These are phyloP conservation scores for Cylindrotheca closterium DNA, from an alignment of 108 stramenopile genomes.

Conservation along the genomic window DNA sequence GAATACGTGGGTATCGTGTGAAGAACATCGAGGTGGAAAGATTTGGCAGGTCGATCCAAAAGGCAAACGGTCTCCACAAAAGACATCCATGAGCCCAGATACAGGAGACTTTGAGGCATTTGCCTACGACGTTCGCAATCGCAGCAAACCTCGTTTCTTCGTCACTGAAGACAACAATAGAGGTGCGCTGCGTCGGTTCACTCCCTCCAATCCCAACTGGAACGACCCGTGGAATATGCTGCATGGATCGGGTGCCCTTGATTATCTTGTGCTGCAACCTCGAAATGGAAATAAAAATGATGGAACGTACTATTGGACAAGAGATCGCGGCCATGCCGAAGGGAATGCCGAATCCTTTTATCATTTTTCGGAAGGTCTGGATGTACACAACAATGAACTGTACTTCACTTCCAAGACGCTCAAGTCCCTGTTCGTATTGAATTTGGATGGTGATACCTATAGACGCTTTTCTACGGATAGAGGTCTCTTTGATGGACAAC, in stretches of 20 bases:
- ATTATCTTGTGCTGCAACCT: slow-evolving; percentile 36
- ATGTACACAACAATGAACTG: slow-evolving; percentile 23
- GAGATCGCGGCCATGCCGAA: slow-evolving; percentile 15
- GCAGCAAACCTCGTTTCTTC: slow-evolving; percentile 40
- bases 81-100: slow-evolving; percentile 42
- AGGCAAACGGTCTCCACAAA: slow-evolving; percentile 36
- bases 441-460: slow-evolving; percentile 39
- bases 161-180: slow-evolving; percentile 48
- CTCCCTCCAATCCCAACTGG: slow-evolving; percentile 23
- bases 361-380: slow-evolving; percentile 43
- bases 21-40: slow-evolving; percentile 49
- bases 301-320: slow-evolving; percentile 41
- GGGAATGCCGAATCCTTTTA: slow-evolving; percentile 29
- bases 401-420: slow-evolving; percentile 41
- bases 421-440: slow-evolving; percentile 30
- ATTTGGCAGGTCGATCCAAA: slow-evolving; percentile 65
- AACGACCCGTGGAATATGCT: slow-evolving; percentile 43
- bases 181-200: slow-evolving; percentile 46
- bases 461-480: slow-evolving; percentile 7
- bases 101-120: slow-evolving; percentile 53
- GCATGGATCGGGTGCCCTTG: slow-evolving; percentile 33
- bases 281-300: slow-evolving; percentile 13
- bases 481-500: slow-evolving; percentile 32
- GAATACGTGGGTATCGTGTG: slow-evolving; percentile 62
- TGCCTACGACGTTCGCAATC: slow-evolving; percentile 49